Base-by-base conservation (phyloP, 768 basidiomycete genomes). In the Myochromella boudieri region DNA sequence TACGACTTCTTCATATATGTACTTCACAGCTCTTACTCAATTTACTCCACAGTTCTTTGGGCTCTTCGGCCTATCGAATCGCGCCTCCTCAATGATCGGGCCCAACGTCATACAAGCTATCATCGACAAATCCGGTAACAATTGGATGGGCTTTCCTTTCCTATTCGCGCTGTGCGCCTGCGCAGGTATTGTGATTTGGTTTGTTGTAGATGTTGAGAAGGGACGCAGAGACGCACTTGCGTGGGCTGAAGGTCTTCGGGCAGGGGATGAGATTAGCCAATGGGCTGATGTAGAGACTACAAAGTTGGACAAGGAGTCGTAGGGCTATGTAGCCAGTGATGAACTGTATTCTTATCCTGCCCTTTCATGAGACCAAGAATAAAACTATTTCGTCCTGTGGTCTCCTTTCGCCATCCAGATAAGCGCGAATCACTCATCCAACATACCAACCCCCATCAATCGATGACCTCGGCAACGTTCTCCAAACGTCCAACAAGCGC, bases 61-160 rank as follows among this genome's bases (percentile, higher is more conserved):
- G 2, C 76, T 95, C 18, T 93, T 88, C 55, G 88, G 87, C 6
- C 76, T 93, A 20, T 90, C 85, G 2, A 90, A 90, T 62, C 80
- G 87, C 9, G 87, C 87, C 0, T 90, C 87, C n/a, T 87, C 84
- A 2, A 88, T 91, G 79, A 82, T 92, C 34, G 91, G 90, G 0
- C 89, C 90, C 0, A 91, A 87, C 51, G 88, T 91, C 7, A 84
- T 91, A 29, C 87, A 91, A 60, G 87, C 81, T 2, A 90, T 91
- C 59, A 91, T 93, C 48, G 71, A 90, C 64, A 69, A 68, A 39
- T 73, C 81, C 2, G 84, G 83, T 0, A 75, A 81, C 60, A 90
- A 87, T 59, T 91, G 90, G 90, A 75, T 78, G 59, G 90, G 90
- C 0, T 92, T 92, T 62, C 85, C 87, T 2, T 91, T 92, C 69